phyloP scores from a whole-genome alignment of 2,329 filamentous ascomycete species.

The Bipolaris gigantea region DNA sequence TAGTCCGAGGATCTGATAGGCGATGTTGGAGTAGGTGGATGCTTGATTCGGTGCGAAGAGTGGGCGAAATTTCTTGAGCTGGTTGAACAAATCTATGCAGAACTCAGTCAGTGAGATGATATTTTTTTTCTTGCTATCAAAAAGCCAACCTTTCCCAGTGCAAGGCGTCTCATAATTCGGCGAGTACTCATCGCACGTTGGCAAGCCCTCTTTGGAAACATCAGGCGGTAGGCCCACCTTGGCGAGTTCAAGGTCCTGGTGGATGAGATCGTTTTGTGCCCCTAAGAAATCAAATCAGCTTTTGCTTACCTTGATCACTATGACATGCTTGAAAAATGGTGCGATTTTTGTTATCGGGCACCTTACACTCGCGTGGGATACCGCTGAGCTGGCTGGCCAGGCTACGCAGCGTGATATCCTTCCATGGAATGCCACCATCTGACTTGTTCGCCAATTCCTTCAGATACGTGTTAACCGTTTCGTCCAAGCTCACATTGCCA shows the following conservation, averaged over 20 bases:
- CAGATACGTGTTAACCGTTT: slow-evolving; percentile 39
- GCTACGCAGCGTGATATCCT: slow-evolving; percentile 48
- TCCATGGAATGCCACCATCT: slow-evolving; percentile 42
- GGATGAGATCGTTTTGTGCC: slow-evolving; percentile 36
- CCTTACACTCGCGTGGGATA: slow-evolving; percentile 46
- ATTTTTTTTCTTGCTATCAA: background rate
- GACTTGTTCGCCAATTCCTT: slow-evolving; percentile 34
- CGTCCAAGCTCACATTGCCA: slow-evolving; percentile 42
- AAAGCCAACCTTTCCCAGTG: slow-evolving; percentile 15
- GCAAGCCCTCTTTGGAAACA: slow-evolving; percentile 33
- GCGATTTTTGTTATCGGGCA: background rate
- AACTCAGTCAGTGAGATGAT: slow-evolving; percentile 4
- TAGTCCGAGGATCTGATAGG: slow-evolving; percentile 48
- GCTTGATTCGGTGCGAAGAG: slow-evolving; percentile 49
- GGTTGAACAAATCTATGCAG: slow-evolving; percentile 36
- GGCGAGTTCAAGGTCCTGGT: slow-evolving; percentile 10
- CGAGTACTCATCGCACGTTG: slow-evolving; percentile 42
- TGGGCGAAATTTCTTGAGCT: slow-evolving; percentile 36
- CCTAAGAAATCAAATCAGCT: slow-evolving; percentile 28
- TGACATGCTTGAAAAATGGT: background rate
- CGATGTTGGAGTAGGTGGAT: slow-evolving; percentile 49
- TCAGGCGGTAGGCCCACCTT: slow-evolving; percentile 41
- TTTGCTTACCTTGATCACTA: slow-evolving; percentile 15
- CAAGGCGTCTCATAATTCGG: slow-evolving; percentile 37
- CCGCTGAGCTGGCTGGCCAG: slow-evolving; percentile 50